These are phyloP conservation scores for Uncinocarpus reesii DNA, from an alignment of 2,329 filamentous ascomycete species.

Conservation along the genomic window DNA sequence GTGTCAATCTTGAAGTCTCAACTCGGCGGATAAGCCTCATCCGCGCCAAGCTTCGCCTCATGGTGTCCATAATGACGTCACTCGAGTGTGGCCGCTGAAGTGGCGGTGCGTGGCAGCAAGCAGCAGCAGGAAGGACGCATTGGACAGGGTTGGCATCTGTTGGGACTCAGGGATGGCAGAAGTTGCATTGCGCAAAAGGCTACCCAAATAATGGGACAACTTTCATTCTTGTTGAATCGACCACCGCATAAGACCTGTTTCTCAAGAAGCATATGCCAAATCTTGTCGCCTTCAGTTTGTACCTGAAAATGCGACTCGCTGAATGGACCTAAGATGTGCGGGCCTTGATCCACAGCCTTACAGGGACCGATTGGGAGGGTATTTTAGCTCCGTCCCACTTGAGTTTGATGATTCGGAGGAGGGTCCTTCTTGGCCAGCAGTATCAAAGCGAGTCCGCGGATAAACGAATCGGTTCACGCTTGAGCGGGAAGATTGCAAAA, in stretches of 20 bases:
- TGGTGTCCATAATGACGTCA: background rate
- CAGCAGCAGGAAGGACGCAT: too few species aligned
- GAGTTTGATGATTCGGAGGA: background rate
- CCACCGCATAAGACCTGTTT: too few species aligned
- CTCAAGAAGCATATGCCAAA: too few species aligned
- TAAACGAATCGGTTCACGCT: background rate
- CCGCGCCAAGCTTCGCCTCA: background rate
- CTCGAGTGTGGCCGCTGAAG: background rate
- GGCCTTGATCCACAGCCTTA: slow-evolving; percentile 7
- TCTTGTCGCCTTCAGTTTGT: too few species aligned
- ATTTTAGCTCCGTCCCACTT: background rate
- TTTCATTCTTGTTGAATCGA: too few species aligned
- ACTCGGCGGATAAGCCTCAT: background rate
- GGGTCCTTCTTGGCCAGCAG: background rate
- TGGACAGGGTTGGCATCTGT: too few species aligned
- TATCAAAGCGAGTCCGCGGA: background rate
- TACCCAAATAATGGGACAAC: too few species aligned
- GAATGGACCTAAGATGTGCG: background rate
- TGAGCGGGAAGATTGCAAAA: background rate
- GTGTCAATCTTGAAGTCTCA: too few species aligned
- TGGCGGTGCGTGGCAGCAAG: slow-evolving; percentile 9
- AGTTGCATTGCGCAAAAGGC: too few species aligned
- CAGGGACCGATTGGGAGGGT: background rate
- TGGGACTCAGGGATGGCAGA: too few species aligned
- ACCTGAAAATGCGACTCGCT: background rate